Evolutionary conservation across 1,284 basidiomycete genomes (phyloP).

Genomic region (Fomitopsis pinicola): DNA sequence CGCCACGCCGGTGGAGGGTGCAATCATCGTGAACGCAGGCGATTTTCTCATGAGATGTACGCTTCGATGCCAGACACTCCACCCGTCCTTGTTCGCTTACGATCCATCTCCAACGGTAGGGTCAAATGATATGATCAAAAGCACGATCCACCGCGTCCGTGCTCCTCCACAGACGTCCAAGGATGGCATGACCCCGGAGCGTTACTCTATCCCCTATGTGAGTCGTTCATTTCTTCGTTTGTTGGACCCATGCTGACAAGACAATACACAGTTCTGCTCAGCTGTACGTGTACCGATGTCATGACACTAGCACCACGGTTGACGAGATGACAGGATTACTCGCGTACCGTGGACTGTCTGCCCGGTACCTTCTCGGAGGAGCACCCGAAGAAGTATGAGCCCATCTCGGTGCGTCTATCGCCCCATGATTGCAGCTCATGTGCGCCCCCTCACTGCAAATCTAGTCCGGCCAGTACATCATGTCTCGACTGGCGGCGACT

Average conservation of each 20-base stretch:
- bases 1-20: conserved; percentile 44
- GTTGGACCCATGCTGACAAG: not conserved
- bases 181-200: conserved; percentile 38
- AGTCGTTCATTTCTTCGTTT: conserved; percentile 15
- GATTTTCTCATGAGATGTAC: conserved; percentile 55
- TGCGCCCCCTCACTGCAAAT: too few species aligned
- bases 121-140: conserved; percentile 58
- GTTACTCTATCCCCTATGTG: conserved; percentile 59
- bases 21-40: conserved; percentile 58
- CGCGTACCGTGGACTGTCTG: conserved; percentile 42
- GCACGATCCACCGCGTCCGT: conserved; percentile 56
- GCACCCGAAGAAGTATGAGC: conserved; percentile 38
- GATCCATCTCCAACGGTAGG: conserved; percentile 26
- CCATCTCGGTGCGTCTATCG: conserved; percentile 28
- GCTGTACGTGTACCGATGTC: conserved; percentile 28
- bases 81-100: not conserved
- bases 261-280: conserved; percentile 36
- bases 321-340: conserved; percentile 30
- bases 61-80: conserved; percentile 2
- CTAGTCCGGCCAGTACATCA: conserved; percentile 15
- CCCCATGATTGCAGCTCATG: not conserved
- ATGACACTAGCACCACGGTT: not conserved
- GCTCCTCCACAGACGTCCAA: conserved; percentile 32
- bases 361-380: conserved; percentile 45
- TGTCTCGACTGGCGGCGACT: conserved; percentile 13